Conservation (phyloP, 768 basidiomycete genomes). For the Leccinellum albellum region DNA sequence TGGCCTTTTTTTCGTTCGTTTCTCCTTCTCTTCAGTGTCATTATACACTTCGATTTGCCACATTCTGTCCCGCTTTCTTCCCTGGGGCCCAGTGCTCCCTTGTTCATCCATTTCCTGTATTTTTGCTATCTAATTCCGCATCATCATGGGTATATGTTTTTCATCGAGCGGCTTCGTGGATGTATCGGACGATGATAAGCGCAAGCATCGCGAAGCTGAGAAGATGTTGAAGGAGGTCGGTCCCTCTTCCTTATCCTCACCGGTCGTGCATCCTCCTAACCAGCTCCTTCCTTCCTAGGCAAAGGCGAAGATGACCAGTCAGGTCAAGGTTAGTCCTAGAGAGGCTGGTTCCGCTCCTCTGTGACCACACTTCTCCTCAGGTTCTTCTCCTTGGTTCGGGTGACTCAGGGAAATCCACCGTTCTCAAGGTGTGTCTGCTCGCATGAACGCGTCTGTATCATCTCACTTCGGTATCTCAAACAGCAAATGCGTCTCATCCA, state of each 20-base stretch:
- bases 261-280: neutral
- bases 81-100: slow-evolving; percentile 16
- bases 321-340: slow-evolving; percentile 66
- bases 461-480: neutral
- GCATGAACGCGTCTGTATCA: neutral
- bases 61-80: neutral
- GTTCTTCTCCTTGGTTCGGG: slow-evolving; percentile 89
- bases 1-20: neutral
- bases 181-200: slow-evolving; percentile 65
- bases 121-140: neutral
- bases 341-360: neutral
- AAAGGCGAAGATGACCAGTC: slow-evolving; percentile 62
- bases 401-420: slow-evolving; percentile 90
- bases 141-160: slow-evolving; percentile 73
- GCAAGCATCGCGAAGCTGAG: slow-evolving; percentile 65
- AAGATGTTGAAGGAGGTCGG: slow-evolving; percentile 73
- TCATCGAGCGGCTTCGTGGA: slow-evolving; percentile 56
- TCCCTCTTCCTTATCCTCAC: slow-evolving; percentile 7
- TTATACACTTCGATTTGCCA: neutral
- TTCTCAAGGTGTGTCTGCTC: slow-evolving; percentile 63
- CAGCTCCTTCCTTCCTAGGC: slow-evolving; percentile 43
- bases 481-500: slow-evolving; percentile 98
- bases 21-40: neutral
- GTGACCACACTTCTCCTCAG: slow-evolving; percentile 33
- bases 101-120: slow-evolving; percentile 2